Evolutionary conservation across 2,329 filamentous ascomycete species (phyloP), one percentile per base, ranked within the genome.

Genomic region (Colletotrichum cuscutae): DNA sequence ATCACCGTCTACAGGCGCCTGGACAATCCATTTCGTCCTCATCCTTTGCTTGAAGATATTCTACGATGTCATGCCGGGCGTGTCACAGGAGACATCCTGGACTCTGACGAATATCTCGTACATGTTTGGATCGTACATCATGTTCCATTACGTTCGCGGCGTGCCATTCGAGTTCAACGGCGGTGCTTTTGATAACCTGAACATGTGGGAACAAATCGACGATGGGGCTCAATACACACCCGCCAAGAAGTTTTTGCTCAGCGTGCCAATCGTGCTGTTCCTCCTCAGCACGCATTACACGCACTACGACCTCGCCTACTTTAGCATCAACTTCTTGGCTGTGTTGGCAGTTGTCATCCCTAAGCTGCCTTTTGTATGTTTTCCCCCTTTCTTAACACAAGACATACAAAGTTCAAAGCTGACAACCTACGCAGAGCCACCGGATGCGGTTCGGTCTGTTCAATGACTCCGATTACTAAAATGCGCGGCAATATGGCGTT

Each of bases 131-230:
- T 98, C 96, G 54, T 99, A 98, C 84, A 91, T 99, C 84, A 99
- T 99, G 97, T 99, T 99, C 85, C 97, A 99, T 85, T 98, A 95
- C 88, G 97, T 99, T 77, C 95, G 96, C 81, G 97, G 97, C 78
- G 95, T 98, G 59, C 97, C 97, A 6, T 99, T 99, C 81, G 97
- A 99, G 84, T 99, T 99, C 89, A 99, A 99, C 82, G 93, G 94
- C 69, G 97, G 97, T 72, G 97, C 97, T 78, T 99, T 98, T 84
- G 97, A 99, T 88, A 98, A 99, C 84, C 89, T 99, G 80, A 99
- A 98, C 86, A 98, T 99, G 97, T 99, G 97, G 97, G 97, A 99
- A 87, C 97, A 99, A 86, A 99, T 99, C 82, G 97, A 99, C 87
- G 97, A 98, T 80, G 97, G 97, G 59, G 97, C 97, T 78, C 97